Evolutionary conservation across 2,329 filamentous ascomycete genomes (phyloP).

Genomic region (Pezicula carpinea): DNA sequence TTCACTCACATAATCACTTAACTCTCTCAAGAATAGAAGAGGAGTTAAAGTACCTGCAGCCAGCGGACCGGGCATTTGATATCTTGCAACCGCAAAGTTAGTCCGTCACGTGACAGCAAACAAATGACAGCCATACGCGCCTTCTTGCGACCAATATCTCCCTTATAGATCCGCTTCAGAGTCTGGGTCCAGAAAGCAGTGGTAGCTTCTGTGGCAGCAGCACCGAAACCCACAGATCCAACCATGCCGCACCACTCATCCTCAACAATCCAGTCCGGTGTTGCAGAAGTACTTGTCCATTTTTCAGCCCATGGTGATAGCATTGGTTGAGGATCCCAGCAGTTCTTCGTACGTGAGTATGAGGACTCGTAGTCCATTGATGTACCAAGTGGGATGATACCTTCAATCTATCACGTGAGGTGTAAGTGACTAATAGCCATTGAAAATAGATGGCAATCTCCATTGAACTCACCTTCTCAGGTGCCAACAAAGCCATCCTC

Average conservation of each 20-base stretch:
- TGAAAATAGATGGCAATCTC: too few relatives aligned
- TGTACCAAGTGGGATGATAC: slow-evolving; percentile 42
- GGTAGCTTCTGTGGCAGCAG: slow-evolving; percentile 32
- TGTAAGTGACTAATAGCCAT: too few relatives aligned
- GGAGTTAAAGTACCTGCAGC: slow-evolving; percentile 39
- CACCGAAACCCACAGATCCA: slow-evolving; percentile 39
- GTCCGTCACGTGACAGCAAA: slow-evolving; percentile 42
- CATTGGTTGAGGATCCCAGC: slow-evolving; percentile 44
- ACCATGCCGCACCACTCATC: slow-evolving; percentile 44
- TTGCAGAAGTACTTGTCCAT: slow-evolving; percentile 35
- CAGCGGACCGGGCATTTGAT: slow-evolving; percentile 47
- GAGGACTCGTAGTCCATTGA: slow-evolving; percentile 49
- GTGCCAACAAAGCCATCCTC: slow-evolving; percentile 46
- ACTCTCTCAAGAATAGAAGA: not conserved
- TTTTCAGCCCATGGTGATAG: slow-evolving; percentile 38
- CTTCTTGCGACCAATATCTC: slow-evolving; percentile 44
- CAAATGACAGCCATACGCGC: slow-evolving; percentile 39
- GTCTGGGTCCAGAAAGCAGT: slow-evolving; percentile 41
- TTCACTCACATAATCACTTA: not conserved
- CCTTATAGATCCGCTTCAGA: slow-evolving; percentile 40
- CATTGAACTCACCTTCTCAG: slow-evolving; percentile 35
- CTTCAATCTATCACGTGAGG: slow-evolving; percentile 35
- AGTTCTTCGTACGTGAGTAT: slow-evolving; percentile 39
- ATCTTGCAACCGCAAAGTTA: slow-evolving; percentile 39
- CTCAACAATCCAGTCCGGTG: slow-evolving; percentile 43